Evolutionary conservation across 2,329 filamentous ascomycete genomes (phyloP).

Genomic region (Colletotrichum aenigma): DNA sequence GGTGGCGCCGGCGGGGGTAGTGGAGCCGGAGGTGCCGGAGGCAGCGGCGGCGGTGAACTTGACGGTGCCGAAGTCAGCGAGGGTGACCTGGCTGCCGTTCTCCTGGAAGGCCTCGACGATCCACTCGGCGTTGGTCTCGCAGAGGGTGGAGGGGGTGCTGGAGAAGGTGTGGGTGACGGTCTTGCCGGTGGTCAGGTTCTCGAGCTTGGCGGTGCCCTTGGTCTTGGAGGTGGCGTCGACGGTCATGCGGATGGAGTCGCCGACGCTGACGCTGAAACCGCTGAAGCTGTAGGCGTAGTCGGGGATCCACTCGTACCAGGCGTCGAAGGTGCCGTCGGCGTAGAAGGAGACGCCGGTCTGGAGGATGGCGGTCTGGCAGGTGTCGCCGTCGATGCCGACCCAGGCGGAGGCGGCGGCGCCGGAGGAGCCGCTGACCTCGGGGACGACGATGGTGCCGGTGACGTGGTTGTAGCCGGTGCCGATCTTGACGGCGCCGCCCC

Average conservation of each 20-base stretch:
- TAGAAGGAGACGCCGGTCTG: conserved; percentile 49
- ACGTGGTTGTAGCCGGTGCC: conserved; percentile 29
- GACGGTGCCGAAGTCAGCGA: conserved; percentile 34
- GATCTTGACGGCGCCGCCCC: conserved; percentile 32
- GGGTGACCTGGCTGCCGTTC: conserved; percentile 26
- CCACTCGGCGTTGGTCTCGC: conserved; percentile 65
- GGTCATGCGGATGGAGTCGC: conserved; percentile 30
- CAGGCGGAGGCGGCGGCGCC: conserved; percentile 40
- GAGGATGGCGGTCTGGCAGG: conserved; percentile 41
- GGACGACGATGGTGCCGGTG: conserved; percentile 32
- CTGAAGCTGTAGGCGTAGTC: conserved; percentile 43
- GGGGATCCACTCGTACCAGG: conserved; percentile 53
- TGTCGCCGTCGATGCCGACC: conserved; percentile 54
- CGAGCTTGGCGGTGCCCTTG: conserved; percentile 28
- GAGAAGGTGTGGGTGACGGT: conserved; percentile 55
- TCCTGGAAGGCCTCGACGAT: conserved; percentile 57
- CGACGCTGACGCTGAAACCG: conserved; percentile 32
- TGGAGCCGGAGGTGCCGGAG: conserved; percentile 23
- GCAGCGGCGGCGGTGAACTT: conserved; percentile 28
- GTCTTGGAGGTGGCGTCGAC: conserved; percentile 29
- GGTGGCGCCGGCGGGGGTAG: conserved; percentile 15
- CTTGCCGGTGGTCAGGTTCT: conserved; percentile 57
- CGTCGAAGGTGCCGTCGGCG: conserved; percentile 37
- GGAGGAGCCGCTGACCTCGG: conserved; percentile 22
- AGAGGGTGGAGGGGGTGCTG: conserved; percentile 46